Evolutionary conservation across 192 early-diverging fungal species (phyloP).

Genomic region (Gaertneriomyces semiglobifer): DNA sequence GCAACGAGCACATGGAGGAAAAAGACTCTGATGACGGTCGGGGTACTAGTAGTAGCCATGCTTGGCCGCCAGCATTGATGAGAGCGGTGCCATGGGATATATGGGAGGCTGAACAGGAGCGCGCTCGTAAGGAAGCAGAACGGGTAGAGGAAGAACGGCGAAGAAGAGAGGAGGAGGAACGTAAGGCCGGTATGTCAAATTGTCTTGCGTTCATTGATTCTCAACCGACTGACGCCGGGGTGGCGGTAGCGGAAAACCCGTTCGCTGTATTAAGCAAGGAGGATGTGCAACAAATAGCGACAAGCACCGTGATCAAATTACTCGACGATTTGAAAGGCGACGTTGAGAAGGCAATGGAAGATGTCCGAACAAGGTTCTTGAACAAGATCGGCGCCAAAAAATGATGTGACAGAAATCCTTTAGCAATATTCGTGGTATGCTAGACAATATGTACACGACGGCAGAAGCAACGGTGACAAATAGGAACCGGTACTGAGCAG

Average conservation of each 20-base stretch:
- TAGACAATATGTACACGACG: no score
- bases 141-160: constrained; percentile 23
- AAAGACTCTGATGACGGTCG: no score
- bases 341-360: constrained; percentile 28
- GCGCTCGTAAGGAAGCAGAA: constrained; percentile 5
- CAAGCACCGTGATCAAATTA: constrained; percentile 21
- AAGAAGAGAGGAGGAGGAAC: constrained; percentile 22
- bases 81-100: no score
- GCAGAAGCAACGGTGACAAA: no score
- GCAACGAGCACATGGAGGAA: no score
- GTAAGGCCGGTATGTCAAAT: constrained; percentile 27
- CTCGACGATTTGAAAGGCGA: constrained; percentile 21
- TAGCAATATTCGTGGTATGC: no score
- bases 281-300: constrained; percentile 27
- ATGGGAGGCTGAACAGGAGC: no score
- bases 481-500: no score
- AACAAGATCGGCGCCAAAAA: constrained; percentile 8
- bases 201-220: constrained; percentile 5
- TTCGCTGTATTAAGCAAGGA: constrained; percentile 32
- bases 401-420: neutral
- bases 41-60: no score
- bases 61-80: no score
- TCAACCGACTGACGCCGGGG: neutral
- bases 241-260: constrained; percentile 31
- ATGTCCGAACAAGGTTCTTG: constrained; percentile 25